Evolutionary conservation across 805 yeast genomes (phyloP).

Genomic region (Sugiyamaella boreocaroliniensis): DNA sequence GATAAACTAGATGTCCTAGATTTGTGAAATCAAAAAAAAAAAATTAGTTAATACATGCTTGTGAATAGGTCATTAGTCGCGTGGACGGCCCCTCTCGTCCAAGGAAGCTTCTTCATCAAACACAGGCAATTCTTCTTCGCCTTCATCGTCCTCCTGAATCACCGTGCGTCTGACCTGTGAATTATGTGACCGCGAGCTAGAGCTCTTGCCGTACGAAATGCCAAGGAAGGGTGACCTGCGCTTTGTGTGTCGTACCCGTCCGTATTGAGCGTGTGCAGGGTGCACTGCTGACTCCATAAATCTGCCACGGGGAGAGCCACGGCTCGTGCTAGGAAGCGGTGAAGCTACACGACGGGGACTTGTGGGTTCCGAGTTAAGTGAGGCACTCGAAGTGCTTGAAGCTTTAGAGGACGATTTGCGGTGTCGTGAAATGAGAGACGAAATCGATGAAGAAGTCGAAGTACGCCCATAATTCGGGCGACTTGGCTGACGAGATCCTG

Average conservation of each 20-base stretch:
- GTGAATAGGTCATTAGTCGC: background rate
- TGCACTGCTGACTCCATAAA: slow-evolving; percentile 19
- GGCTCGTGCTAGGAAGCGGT: slow-evolving; percentile 1
- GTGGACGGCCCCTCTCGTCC: background rate
- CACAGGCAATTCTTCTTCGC: slow-evolving; percentile 5
- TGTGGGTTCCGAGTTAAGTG: slow-evolving; percentile 17
- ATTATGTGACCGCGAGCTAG: background rate
- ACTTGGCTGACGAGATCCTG: slow-evolving; percentile 5
- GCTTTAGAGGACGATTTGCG: slow-evolving; percentile 20
- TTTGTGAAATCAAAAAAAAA: background rate
- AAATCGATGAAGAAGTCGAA: slow-evolving; percentile 26
- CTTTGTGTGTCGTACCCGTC: background rate
- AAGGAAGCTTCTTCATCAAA: background rate
- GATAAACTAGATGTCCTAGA: background rate
- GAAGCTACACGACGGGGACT: slow-evolving; percentile 8
- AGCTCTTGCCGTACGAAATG: background rate
- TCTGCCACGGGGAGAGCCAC: slow-evolving; percentile 4
- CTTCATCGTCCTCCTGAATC: slow-evolving; percentile 16
- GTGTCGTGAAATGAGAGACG: slow-evolving; percentile 19
- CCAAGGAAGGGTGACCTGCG: slow-evolving; percentile 1
- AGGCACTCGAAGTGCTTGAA: slow-evolving; percentile 25
- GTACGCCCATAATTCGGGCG: slow-evolving; percentile 16
- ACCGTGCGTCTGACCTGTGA: background rate
- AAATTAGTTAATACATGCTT: background rate
- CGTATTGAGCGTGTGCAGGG: background rate